Conservation (phyloP, 2,329 filamentous ascomycete genomes). For the Alternaria incomplexa region DNA sequence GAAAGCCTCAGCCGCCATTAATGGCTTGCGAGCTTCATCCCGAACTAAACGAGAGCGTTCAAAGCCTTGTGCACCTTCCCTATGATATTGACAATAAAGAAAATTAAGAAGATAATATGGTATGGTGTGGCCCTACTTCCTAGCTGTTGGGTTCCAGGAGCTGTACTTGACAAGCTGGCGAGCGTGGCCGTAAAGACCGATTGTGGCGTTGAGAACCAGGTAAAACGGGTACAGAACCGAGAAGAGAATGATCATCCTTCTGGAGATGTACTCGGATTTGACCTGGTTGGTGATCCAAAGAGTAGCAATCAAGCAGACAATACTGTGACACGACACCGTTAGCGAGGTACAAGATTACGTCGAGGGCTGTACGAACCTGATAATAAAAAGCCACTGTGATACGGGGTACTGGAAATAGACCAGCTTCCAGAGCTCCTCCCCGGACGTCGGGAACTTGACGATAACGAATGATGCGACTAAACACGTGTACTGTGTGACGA, state of each 20-base stretch:
- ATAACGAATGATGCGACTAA: conserved; percentile 55
- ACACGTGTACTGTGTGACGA: conserved; percentile 58
- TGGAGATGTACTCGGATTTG: conserved; percentile 54
- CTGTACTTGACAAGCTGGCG: conserved; percentile 55
- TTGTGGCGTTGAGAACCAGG: conserved; percentile 52
- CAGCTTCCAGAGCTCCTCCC: conserved; percentile 47
- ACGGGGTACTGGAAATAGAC: conserved; percentile 58
- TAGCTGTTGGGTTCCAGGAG: conserved; percentile 57
- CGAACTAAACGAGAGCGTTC: background rate
- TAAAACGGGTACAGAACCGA: conserved; percentile 54
- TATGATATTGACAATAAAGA: background rate
- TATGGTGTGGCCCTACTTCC: conserved; percentile 26
- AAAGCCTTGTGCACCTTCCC: background rate
- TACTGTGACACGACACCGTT: conserved; percentile 32
- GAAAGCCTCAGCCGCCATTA: background rate
- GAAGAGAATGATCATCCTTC: conserved; percentile 52
- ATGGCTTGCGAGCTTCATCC: background rate
- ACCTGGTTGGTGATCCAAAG: conserved; percentile 56
- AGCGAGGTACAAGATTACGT: conserved; percentile 14
- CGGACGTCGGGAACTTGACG: conserved; percentile 51
- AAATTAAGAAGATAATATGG: background rate
- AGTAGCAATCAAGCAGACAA: conserved; percentile 53
- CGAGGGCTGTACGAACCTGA: conserved; percentile 45
- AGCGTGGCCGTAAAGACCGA: conserved; percentile 57
- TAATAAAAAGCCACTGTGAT: conserved; percentile 56